Evolutionary conservation across 2,329 filamentous ascomycete genomes (phyloP).

Genomic region (Elsinoe necatrix): DNA sequence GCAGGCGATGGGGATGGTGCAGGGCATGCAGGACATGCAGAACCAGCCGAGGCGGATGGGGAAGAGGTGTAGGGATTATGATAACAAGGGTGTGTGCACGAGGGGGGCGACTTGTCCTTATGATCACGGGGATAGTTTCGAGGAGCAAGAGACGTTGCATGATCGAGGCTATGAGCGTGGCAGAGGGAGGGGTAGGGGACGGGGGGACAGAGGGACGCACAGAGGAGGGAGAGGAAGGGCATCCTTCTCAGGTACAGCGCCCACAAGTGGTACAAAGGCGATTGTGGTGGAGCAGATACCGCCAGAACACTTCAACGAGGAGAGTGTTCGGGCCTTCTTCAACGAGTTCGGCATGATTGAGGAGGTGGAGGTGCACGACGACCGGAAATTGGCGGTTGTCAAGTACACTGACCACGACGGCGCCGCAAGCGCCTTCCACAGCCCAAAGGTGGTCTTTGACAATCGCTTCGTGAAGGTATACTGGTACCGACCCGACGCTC

Average conservation of each 20-base stretch:
- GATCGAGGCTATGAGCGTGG: slow-evolving; percentile 34
- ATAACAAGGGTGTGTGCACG: slow-evolving; percentile 63
- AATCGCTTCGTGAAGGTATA: slow-evolving; percentile 81
- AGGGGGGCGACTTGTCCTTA: slow-evolving; percentile 59
- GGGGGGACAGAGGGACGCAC: slow-evolving; percentile 27
- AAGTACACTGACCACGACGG: slow-evolving; percentile 58
- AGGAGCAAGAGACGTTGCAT: slow-evolving; percentile 51
- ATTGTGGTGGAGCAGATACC: slow-evolving; percentile 74
- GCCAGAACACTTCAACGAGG: slow-evolving; percentile 58
- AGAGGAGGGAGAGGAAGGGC: slow-evolving; percentile 38
- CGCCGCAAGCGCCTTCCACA: slow-evolving; percentile 63
- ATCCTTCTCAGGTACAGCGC: slow-evolving; percentile 56
- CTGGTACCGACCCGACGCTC: slow-evolving; percentile 52
- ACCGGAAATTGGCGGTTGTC: slow-evolving; percentile 60
- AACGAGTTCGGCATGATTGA: slow-evolving; percentile 59
- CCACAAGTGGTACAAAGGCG: slow-evolving; percentile 53
- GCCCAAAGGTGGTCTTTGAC: slow-evolving; percentile 73
- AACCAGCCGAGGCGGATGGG: slow-evolving; percentile 22
- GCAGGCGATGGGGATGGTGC: slow-evolving; percentile 43
- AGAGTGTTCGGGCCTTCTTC: slow-evolving; percentile 60
- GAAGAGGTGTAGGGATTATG: slow-evolving; percentile 60
- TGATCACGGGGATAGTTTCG: slow-evolving; percentile 54
- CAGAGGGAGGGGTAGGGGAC: slow-evolving; percentile 29
- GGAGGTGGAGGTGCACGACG: slow-evolving; percentile 56
- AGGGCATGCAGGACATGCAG: slow-evolving; percentile 34